A percentile compares a stretch with the other conserved stretches of the same genome.
phyloP scores from a whole-genome alignment of 1,284 basidiomycete species.

The Ustanciosporium gigantosporum region DNA sequence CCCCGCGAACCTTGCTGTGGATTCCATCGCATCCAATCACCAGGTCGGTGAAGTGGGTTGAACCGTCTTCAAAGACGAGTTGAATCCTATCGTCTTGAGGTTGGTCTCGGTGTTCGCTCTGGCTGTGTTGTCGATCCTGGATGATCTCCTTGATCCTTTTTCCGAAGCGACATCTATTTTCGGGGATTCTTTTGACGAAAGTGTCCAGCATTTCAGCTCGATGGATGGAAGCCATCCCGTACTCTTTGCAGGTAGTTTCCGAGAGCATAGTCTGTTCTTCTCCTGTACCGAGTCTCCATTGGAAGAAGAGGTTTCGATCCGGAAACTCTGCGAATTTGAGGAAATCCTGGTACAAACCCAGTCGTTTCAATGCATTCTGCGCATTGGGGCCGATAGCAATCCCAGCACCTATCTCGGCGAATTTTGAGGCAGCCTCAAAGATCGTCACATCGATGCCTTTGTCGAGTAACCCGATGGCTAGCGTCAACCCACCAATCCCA shows the following conservation, averaged over 20 bases:
- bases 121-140: background rate
- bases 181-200: conserved; percentile 16
- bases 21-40: conserved; percentile 58
- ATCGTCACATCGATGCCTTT: conserved; percentile 20
- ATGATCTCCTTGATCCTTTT: conserved; percentile 20
- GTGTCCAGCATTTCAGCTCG: conserved; percentile 39
- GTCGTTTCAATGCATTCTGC: conserved; percentile 15
- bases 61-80: conserved; percentile 30
- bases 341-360: conserved; percentile 31
- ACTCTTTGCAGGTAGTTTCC: conserved; percentile 29
- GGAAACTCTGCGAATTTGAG: conserved; percentile 26
- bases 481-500: conserved; percentile 41
- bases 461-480: conserved; percentile 26
- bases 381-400: conserved; percentile 24
- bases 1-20: conserved; percentile 44
- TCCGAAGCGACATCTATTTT: conserved; percentile 28
- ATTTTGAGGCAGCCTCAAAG: conserved; percentile 34
- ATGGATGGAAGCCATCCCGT: conserved; percentile 38
- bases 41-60: conserved; percentile 41
- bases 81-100: conserved; percentile 9
- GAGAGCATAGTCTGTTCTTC: conserved; percentile 19
- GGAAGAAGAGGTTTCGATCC: conserved; percentile 36
- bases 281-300: conserved; percentile 32
- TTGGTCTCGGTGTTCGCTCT: too few species aligned
- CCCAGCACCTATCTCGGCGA: conserved; percentile 39